Base-by-base conservation (phyloP, 441 rosid species). In the Arabidopsis lyrata region DNA sequence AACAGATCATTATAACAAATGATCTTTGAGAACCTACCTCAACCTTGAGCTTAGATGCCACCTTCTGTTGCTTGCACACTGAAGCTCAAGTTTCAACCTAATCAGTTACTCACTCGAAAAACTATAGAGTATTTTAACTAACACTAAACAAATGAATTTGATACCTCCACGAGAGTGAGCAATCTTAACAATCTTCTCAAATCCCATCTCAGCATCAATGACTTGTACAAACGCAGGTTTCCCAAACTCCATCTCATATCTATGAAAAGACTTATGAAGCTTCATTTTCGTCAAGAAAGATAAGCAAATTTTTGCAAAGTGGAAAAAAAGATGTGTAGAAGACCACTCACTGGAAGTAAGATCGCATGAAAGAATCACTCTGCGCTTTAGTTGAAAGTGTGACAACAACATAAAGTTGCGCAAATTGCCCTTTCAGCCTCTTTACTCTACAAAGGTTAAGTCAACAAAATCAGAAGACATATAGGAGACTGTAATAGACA, bases 131-230 rank as follows among this genome's bases (percentile, higher is more conserved):
- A 63, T 59, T 20, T 5, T 8, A 61, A 31, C 58, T 4, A 15
- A 11, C 68, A 61, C 55, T 16, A 31, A 45, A 20, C 29, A 32
- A 50, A 36, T 2, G 53, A 45, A 60, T 38, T 31, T 45, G 8
- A 1, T 83, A 95, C 98, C 90, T 22, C 97, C 95, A 18, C 90
- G 93, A 77, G 96, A 83, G 47, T 81, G 88, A 71, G 96, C 93
- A 71, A 89, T 83, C 78, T 92, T 89, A 50, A 95, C 92, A 57
- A 87, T 92, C 86, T 89, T 95, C 76, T 92, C 99, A 65, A 95
- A 95, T 29, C 99, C 98, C 98, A 95, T 95, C 81, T 89, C 98
- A 41, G 74, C 34, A 80, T 95, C 99, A 71, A 72, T 87, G 80
- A 89, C 97, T 36, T 84, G 89, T 74, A 90, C 84, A 81, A 92